Evolutionary conservation across 1,284 basidiomycete genomes (phyloP), one percentile per base, ranked within the genome.

Genomic region (Pseudozyma pruni): DNA sequence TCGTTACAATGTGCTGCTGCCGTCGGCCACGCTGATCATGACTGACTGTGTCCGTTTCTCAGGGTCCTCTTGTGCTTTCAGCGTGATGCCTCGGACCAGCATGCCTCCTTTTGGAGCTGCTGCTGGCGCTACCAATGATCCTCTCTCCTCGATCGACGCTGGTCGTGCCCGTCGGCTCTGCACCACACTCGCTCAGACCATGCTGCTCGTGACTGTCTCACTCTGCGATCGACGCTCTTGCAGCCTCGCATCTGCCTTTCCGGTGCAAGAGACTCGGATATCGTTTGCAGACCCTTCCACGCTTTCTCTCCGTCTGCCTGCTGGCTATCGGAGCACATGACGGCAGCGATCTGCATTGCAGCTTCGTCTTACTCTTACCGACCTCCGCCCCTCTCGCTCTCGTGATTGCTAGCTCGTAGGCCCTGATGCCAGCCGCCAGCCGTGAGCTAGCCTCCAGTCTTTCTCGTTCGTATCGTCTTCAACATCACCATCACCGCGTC

Each of bases 271-370:
- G n/a, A 16, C 53, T 63, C 60, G 60, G 60, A 40, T 56, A 40
- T 35, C 29, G 29, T n/a, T n/a, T 63, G 60, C 60, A 63, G 52
- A 42, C 39, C 34, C 34, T 17, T 9, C 32, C n/a, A 25, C 37
- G 14, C 17, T 25, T n/a, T n/a, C n/a, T n/a, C n/a, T n/a, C 34
- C 23, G 31, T 39, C 14, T 38, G 40, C 20, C 45, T 45, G 4
- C 33, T 48, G 39, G 37, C n/a, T n/a, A n/a, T n/a, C 38, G 31
- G n/a, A 46, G 46, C 44, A 54, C 48, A 38, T 53, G 33, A 43
- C 34, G 35, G 55, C 42, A 58, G 45, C 46, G 55, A 59, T 66
- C 62, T 66, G 53, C 62, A 50, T 54, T 54, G 62, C 62, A 66
- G 50, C 34, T 40, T 32, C 53, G 11, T 39, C 34, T 29, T 49